Base-by-base conservation (phyloP, 2,329 filamentous ascomycete genomes). In the Hypocreales sp. region DNA sequence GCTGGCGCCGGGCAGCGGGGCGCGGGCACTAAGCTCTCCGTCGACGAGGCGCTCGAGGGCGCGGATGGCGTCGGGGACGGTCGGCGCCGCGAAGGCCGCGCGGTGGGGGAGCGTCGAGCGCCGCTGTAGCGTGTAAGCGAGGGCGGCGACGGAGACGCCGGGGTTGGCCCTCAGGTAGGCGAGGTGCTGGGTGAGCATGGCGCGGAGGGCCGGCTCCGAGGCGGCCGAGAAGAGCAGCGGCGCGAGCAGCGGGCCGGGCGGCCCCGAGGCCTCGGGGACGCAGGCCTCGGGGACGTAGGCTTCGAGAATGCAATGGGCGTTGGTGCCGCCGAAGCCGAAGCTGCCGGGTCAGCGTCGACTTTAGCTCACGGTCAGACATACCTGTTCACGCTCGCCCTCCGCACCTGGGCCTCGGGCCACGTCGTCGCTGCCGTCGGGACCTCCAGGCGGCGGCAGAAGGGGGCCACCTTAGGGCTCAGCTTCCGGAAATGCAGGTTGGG, bases 321-420 rank as follows among this genome's bases (percentile, higher is more conserved):
- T 62, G n/a, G 58, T 53, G 15, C 50, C 56, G 12, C 53, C 57
- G 25, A 55, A 60, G 1, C 59, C 59, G 26, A 61, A 61, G 12
- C 42, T n/a, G n/a, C n/a, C n/a, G n/a, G n/a, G n/a, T n/a, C n/a
- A n/a, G n/a, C n/a, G n/a, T n/a, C n/a, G n/a, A n/a, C n/a, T n/a
- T n/a, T n/a, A n/a, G n/a, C n/a, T n/a, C n/a, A n/a, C n/a, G n/a
- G n/a, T n/a, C n/a, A n/a, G n/a, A n/a, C n/a, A n/a, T n/a, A n/a
- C n/a, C n/a, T 41, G 30, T 49, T 48, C 19, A 49, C 35, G 25
- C 39, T 44, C 2, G 34, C 42, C 2, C 45, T 36, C 3, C 30
- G 27, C 4, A 27, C 35, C 2, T 22, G 15, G 1, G 29, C n/a
- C 8, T 29, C 20, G 5, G 42, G 43, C 42, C 41, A 45, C 7